Evolutionary conservation across 1,284 basidiomycete genomes (phyloP).

Genomic region (Pascua guehoae): DNA sequence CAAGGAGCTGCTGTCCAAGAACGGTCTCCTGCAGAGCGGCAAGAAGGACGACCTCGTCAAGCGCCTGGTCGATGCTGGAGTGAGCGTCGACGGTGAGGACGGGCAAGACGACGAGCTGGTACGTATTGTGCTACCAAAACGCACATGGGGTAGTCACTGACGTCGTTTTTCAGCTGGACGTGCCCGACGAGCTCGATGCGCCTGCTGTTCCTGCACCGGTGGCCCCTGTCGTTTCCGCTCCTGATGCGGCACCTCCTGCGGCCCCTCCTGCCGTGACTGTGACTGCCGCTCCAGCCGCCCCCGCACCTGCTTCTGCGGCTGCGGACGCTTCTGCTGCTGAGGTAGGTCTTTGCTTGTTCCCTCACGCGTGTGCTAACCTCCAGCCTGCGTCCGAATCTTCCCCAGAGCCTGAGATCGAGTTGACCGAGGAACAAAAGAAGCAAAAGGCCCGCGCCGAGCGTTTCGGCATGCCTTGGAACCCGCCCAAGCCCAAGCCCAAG

Average conservation of each 20-base stretch:
- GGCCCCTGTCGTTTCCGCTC: not conserved
- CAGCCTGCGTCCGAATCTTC: conserved; percentile 6
- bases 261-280: not conserved
- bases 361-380: not conserved
- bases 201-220: not conserved
- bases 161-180: conserved; percentile 1
- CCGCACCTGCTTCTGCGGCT: conserved; percentile 1
- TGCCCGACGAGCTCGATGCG: conserved; percentile 2
- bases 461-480: conserved; percentile 45
- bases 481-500: conserved; percentile 15
- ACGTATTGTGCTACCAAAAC: not conserved
- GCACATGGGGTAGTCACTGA: not conserved
- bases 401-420: conserved; percentile 7
- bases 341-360: too few relatives aligned
- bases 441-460: conserved; percentile 45
- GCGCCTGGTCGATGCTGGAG: conserved; percentile 42
- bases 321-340: conserved; percentile 10
- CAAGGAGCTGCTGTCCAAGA: conserved; percentile 47
- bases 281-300: not conserved
- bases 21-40: conserved; percentile 39
- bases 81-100: conserved; percentile 20
- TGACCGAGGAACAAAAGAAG: conserved; percentile 44
- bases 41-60: conserved; percentile 51
- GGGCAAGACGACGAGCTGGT: conserved; percentile 23
- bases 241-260: not conserved